These are phyloP conservation scores for Penicillium polonicum DNA, from an alignment of 2,329 filamentous ascomycete species.

Conservation along the genomic window DNA sequence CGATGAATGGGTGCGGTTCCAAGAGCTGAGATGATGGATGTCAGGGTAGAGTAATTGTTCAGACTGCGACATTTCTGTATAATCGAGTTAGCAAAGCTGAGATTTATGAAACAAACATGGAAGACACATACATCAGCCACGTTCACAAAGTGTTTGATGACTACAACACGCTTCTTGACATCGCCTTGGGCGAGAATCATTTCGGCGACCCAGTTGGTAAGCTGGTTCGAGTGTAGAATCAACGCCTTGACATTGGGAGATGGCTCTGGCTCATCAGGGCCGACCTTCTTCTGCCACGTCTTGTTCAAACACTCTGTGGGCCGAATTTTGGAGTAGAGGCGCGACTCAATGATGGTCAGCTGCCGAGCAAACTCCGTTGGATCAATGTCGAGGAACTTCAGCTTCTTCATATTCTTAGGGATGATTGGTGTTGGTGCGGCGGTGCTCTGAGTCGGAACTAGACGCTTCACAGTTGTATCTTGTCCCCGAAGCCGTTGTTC, in stretches of 20 bases:
- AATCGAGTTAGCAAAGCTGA: constrained; percentile 7
- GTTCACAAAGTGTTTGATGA: constrained; percentile 97
- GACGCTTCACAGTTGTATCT: constrained; percentile 73
- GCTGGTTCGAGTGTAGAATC: constrained; percentile 95
- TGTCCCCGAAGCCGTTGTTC: constrained; percentile 87
- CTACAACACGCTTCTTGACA: constrained; percentile 91
- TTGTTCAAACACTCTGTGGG: constrained; percentile 96
- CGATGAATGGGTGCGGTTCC: constrained; percentile 94
- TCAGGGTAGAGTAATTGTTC: constrained; percentile 97
- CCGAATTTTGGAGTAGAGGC: constrained; percentile 92
- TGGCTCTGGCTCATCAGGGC: constrained; percentile 67
- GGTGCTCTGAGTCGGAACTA: constrained; percentile 82
- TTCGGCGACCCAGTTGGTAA: constrained; percentile 99
- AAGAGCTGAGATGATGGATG: constrained; percentile 94
- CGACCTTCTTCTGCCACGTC: constrained; percentile 96
- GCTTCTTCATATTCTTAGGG: constrained; percentile 98
- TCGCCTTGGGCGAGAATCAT: constrained; percentile 97
- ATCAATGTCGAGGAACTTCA: constrained; percentile 97
- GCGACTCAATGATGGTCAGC: constrained; percentile 93
- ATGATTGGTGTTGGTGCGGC: constrained; percentile 84
- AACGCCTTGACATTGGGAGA: constrained; percentile 93
- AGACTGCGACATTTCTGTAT: constrained; percentile 82
- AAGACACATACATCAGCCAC: constrained; percentile 74
- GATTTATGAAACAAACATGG: not conserved
- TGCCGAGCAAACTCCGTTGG: constrained; percentile 95